phyloP scores from a whole-genome alignment of 2,329 filamentous ascomycete genomes.

The Phialophora macrospora region DNA sequence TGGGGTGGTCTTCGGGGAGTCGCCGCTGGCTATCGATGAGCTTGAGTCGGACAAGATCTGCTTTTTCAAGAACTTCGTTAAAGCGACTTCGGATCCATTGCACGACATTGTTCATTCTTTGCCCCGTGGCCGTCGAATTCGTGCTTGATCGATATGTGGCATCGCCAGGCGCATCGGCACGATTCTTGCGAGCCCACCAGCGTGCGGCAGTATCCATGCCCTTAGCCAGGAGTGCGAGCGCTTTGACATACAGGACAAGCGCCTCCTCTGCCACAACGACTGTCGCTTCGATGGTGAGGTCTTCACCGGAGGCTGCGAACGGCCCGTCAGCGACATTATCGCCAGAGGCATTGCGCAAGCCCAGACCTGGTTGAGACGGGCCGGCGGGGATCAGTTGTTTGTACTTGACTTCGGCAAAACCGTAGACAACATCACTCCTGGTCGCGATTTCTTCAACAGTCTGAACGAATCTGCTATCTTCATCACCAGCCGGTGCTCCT shows the following conservation, averaged over 20 bases:
- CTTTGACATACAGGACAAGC: slow-evolving; percentile 93
- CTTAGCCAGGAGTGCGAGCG: slow-evolving; percentile 83
- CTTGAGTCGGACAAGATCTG: slow-evolving; percentile 88
- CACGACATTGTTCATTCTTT: slow-evolving; percentile 87
- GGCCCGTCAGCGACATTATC: slow-evolving; percentile 45
- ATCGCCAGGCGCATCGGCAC: slow-evolving; percentile 62
- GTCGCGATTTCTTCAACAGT: slow-evolving; percentile 90
- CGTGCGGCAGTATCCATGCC: slow-evolving; percentile 92
- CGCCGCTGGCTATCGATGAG: slow-evolving; percentile 83
- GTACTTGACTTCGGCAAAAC: slow-evolving; percentile 98
- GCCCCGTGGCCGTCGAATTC: slow-evolving; percentile 60
- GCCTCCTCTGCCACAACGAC: slow-evolving; percentile 91
- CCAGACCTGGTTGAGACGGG: slow-evolving; percentile 63
- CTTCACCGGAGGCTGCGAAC: slow-evolving; percentile 59
- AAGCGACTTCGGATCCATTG: slow-evolving; percentile 94
- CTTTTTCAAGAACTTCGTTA: slow-evolving; percentile 96
- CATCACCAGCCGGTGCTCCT: slow-evolving; percentile 69
- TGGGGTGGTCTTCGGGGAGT: slow-evolving; percentile 82
- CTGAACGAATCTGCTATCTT: slow-evolving; percentile 78
- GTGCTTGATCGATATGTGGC: slow-evolving; percentile 50
- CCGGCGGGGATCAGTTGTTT: slow-evolving; percentile 91
- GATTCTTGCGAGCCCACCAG: slow-evolving; percentile 85
- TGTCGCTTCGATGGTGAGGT: slow-evolving; percentile 82
- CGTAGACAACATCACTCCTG: slow-evolving; percentile 92
- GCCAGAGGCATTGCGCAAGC: slow-evolving; percentile 40